These are phyloP conservation scores for Camellia granthamiana DNA, from an alignment of 148 eudicot genomes.

Conservation along the genomic window DNA sequence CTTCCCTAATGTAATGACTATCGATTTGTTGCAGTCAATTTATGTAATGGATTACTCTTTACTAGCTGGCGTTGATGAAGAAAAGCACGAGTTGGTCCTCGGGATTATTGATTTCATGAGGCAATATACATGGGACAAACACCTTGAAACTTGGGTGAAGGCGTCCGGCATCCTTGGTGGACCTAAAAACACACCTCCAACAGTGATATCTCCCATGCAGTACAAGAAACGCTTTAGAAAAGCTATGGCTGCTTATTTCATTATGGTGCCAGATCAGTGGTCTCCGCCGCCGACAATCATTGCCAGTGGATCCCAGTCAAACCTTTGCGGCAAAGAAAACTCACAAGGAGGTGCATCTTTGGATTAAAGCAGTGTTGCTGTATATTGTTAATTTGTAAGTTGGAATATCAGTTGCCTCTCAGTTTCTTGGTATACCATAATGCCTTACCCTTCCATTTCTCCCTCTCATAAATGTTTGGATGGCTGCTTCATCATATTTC, in stretches of 20 bases:
- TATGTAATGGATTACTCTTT: conserved; percentile 97
- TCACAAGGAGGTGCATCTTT: conserved; percentile 31
- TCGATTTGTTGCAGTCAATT: conserved; percentile 58
- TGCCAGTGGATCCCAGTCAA: conserved; percentile 54
- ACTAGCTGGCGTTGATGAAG: conserved; percentile 87
- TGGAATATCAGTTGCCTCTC: not conserved
- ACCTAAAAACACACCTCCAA: conserved; percentile 79
- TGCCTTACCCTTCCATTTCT: no score
- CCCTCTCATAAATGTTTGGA: no score
- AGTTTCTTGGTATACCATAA: not conserved
- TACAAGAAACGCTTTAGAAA: conserved; percentile 91
- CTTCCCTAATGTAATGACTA: not conserved
- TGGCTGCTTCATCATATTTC: no score
- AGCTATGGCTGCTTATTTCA: conserved; percentile 90
- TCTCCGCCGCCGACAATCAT: conserved; percentile 48
- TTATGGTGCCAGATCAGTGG: conserved; percentile 96
- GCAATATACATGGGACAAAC: conserved; percentile 98
- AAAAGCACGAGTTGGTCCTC: conserved; percentile 86
- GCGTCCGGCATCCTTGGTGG: conserved; percentile 94
- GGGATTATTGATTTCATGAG: conserved; percentile 99
- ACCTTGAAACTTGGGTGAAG: conserved; percentile 97
- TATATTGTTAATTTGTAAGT: conserved; percentile 21
- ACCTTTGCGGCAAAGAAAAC: conserved; percentile 51
- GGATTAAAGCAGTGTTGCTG: conserved; percentile 32
- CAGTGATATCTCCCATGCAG: conserved; percentile 85